phyloP scores from a whole-genome alignment of 805 yeast species.

The Tetrapisispora arboricola region DNA sequence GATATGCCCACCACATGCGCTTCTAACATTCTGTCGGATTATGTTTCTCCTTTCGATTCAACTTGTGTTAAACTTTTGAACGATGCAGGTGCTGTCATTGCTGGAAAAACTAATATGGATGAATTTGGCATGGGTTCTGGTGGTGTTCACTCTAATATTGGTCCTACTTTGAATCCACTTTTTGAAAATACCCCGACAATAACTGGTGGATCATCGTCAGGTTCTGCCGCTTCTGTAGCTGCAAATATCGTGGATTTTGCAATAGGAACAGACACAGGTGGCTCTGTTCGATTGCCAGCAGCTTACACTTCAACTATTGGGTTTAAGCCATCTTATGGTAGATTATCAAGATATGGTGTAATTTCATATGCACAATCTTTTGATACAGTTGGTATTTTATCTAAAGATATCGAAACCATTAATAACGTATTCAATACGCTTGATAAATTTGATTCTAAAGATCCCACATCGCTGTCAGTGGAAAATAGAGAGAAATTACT shows the following conservation, averaged over 20 bases:
- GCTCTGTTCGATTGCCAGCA: constrained; percentile 88
- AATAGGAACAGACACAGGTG: constrained; percentile 96
- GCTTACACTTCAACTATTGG: constrained; percentile 78
- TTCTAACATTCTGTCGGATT: constrained; percentile 50
- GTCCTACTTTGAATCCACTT: constrained; percentile 48
- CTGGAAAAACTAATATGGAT: constrained; percentile 88
- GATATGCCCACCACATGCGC: constrained; percentile 69
- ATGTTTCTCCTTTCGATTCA: constrained; percentile 71
- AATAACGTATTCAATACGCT: constrained; percentile 43
- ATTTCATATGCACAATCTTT: constrained; percentile 86
- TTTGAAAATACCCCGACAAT: constrained; percentile 31
- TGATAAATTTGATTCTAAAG: constrained; percentile 56
- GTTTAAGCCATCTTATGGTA: constrained; percentile 89
- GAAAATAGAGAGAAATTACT: constrained; percentile 25
- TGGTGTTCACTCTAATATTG: constrained; percentile 45
- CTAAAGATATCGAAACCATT: constrained; percentile 39
- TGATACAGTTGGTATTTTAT: constrained; percentile 84
- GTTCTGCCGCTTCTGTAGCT: constrained; percentile 88
- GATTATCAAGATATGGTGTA: constrained; percentile 87
- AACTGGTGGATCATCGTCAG: constrained; percentile 94
- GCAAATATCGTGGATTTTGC: constrained; percentile 55
- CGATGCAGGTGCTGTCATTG: constrained; percentile 39
- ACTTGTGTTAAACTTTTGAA: constrained; percentile 54
- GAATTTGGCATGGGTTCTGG: constrained; percentile 97
- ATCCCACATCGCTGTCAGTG: constrained; percentile 58